Percentiles rank a stretch among this genome's conserved stretches.
These are phyloP conservation scores for Plenodomus lindquistii DNA, from an alignment of 2,329 filamentous ascomycete species.

Conservation along the genomic window DNA sequence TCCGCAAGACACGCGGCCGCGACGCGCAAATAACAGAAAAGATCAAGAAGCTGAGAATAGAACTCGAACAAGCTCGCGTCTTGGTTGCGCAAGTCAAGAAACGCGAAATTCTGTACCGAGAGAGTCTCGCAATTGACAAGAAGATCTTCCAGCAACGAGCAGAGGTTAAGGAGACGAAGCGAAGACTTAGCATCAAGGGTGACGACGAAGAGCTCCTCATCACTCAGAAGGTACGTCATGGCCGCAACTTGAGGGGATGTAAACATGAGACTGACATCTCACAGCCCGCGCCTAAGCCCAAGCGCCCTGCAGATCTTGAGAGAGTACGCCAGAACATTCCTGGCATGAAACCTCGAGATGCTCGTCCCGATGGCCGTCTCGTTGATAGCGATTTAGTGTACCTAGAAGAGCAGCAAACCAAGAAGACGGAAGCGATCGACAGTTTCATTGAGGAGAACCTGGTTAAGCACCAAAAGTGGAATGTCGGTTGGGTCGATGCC, in stretches of 20 bases:
- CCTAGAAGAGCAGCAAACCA: conserved; percentile 74
- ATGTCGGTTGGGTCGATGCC: conserved; percentile 84
- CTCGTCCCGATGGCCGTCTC: conserved; percentile 70
- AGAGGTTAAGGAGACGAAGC: conserved; percentile 84
- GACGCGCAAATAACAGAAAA: conserved; percentile 95
- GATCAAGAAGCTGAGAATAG: conserved; percentile 84
- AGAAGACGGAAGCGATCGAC: conserved; percentile 80
- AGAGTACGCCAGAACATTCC: conserved; percentile 70
- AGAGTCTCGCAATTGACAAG: conserved; percentile 74
- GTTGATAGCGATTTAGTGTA: conserved; percentile 76
- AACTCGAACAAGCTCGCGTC: conserved; percentile 86
- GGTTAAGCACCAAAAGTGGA: conserved; percentile 88
- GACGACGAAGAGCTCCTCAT: conserved; percentile 85
- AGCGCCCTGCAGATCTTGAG: conserved; percentile 61
- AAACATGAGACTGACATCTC: conserved; percentile 26
- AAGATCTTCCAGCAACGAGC: conserved; percentile 81
- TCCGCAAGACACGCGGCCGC: conserved; percentile 89
- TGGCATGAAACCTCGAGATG: conserved; percentile 50
- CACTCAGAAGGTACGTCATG: conserved; percentile 80
- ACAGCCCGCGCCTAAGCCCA: conserved; percentile 50
- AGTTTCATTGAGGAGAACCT: conserved; percentile 85
- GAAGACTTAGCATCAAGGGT: conserved; percentile 83
- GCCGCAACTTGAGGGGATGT: not conserved
- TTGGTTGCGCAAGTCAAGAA: conserved; percentile 77
- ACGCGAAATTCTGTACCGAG: conserved; percentile 78